Conservation (phyloP, 2,329 filamentous ascomycete genomes). For the Penicillium psychrosexuale region DNA sequence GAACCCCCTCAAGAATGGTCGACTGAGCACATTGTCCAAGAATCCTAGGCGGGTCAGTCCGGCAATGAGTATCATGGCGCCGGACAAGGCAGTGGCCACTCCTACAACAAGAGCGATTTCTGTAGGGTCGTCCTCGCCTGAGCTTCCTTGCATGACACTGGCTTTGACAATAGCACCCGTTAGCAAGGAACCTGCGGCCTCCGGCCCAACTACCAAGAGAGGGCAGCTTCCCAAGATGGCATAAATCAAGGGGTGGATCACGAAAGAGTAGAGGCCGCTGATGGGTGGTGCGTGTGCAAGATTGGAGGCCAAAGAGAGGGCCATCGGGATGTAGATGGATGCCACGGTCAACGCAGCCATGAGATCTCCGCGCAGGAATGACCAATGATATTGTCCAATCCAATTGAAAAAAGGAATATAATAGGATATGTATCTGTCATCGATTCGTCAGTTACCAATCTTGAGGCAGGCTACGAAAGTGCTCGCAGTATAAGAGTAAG, state of each 20-base stretch:
- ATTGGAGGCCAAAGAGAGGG: constrained; percentile 86
- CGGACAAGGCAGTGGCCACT: constrained; percentile 81
- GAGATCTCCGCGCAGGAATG: constrained; percentile 80
- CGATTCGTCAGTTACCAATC: constrained; percentile 7
- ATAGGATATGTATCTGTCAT: constrained; percentile 76
- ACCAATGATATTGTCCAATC: constrained; percentile 80
- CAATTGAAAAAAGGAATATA: constrained; percentile 90
- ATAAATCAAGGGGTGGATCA: constrained; percentile 88
- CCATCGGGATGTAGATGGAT: constrained; percentile 98
- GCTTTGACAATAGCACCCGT: constrained; percentile 81
- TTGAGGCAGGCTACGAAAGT: background rate
- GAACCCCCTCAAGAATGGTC: constrained; percentile 89
- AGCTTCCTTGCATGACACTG: constrained; percentile 67
- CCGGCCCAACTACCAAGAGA: constrained; percentile 89
- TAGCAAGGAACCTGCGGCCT: constrained; percentile 87
- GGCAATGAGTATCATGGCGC: constrained; percentile 81
- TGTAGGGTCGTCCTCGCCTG: constrained; percentile 63
- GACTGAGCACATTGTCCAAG: constrained; percentile 86
- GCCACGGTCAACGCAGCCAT: constrained; percentile 90
- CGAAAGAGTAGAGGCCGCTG: constrained; percentile 90
- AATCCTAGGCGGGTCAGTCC: constrained; percentile 85
- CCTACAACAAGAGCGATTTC: constrained; percentile 82
- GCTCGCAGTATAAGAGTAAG: background rate
- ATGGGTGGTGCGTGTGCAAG: constrained; percentile 89
- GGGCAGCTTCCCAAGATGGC: constrained; percentile 87